phyloP scores from a whole-genome alignment of 2,329 filamentous ascomycete genomes.

The Emmonsiellopsis sp. region DNA sequence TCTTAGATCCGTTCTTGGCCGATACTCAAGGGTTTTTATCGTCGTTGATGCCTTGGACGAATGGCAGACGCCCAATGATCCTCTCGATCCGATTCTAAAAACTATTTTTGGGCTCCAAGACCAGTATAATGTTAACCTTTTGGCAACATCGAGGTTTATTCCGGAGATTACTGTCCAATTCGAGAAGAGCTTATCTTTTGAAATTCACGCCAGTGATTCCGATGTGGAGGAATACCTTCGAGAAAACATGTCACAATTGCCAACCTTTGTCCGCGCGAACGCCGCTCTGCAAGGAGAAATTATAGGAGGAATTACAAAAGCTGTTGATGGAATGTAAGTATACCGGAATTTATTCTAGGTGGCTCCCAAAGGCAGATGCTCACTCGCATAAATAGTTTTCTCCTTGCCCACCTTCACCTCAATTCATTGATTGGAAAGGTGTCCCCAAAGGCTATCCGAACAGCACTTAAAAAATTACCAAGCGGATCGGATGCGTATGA shows the following conservation, averaged over 20 bases:
- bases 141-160: conserved; percentile 23
- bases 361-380: background rate
- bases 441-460: background rate
- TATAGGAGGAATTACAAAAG: background rate
- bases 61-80: conserved; percentile 9
- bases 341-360: background rate
- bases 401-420: background rate
- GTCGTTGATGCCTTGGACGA: conserved; percentile 12
- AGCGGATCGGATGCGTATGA: conserved; percentile 10
- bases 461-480: conserved; percentile 13
- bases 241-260: conserved; percentile 9
- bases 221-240: conserved; percentile 21
- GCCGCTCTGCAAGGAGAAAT: conserved; percentile 13
- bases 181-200: conserved; percentile 7
- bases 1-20: background rate
- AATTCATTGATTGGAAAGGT: background rate
- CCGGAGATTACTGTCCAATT: conserved; percentile 16
- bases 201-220: conserved; percentile 19
- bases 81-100: background rate
- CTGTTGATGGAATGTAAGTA: conserved; percentile 12
- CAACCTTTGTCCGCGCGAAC: conserved; percentile 7
- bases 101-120: background rate
- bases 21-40: conserved; percentile 8
- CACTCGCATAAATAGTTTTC: background rate
- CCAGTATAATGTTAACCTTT: conserved; percentile 8